Percentiles rank a stretch among this genome's conserved stretches.
phyloP scores from a whole-genome alignment of 2,329 filamentous ascomycete species.

The Thielaviopsis populi region DNA sequence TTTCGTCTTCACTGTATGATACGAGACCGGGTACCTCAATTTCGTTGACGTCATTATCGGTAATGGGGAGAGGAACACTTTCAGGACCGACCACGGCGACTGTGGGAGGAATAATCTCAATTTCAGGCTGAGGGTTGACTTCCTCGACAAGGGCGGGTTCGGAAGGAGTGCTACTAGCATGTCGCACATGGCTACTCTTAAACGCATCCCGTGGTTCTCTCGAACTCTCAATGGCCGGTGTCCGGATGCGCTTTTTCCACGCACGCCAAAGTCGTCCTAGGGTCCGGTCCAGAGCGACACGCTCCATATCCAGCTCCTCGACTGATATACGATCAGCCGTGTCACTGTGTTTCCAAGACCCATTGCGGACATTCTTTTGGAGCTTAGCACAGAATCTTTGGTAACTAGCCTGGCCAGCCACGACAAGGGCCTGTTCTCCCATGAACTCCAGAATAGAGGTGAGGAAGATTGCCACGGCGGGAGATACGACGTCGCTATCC shows the following conservation, averaged over 20 bases:
- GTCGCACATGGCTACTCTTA: conserved; percentile 18
- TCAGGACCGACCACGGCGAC: conserved; percentile 30
- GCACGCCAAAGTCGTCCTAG: conserved; percentile 83
- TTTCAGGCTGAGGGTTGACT: conserved; percentile 17
- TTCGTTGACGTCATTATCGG: conserved; percentile 55
- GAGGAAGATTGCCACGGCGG: conserved; percentile 86
- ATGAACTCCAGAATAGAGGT: conserved; percentile 91
- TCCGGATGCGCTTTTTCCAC: conserved; percentile 76
- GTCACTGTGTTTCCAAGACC: conserved; percentile 31
- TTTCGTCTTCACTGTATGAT: conserved; percentile 47
- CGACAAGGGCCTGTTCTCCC: conserved; percentile 77
- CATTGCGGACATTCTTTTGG: conserved; percentile 43
- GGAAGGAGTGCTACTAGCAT: background rate
- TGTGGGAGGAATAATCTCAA: conserved; percentile 22
- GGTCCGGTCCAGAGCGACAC: conserved; percentile 76
- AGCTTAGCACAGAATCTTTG: conserved; percentile 46
- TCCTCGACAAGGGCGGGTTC: conserved; percentile 13
- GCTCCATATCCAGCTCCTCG: conserved; percentile 83
- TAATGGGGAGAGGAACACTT: conserved; percentile 51
- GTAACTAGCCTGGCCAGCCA: conserved; percentile 72
- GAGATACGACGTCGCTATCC: conserved; percentile 58
- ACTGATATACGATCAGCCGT: conserved; percentile 58
- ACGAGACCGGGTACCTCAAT: conserved; percentile 64
- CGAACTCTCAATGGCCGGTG: conserved; percentile 34
- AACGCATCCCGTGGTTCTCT: conserved; percentile 33